Base-by-base conservation (phyloP, 2,329 filamentous ascomycete species). In the Hymenoscyphus salicellus region DNA sequence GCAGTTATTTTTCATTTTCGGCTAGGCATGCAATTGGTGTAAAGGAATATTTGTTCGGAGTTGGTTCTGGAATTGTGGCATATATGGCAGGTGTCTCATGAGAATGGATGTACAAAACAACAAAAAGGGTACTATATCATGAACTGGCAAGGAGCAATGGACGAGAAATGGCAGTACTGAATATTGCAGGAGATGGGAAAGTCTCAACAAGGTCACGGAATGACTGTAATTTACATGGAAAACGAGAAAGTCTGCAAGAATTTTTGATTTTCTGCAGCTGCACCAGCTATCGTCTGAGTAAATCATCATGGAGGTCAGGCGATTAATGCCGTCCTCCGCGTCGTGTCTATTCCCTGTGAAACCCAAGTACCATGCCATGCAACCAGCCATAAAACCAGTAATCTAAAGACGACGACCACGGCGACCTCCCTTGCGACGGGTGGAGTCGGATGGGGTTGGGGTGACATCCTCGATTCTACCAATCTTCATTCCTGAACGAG, bases 381-480 rank as follows among this genome's bases (percentile, higher is more conserved):
- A 57, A 65, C 52, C 74, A 73, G 28, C 57, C 71, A 70, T 69
- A 72, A 66, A 71, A 76, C 62, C 65, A 68, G 71, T 72, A 72
- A 76, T 81, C 83, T 91, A 99, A 83, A 99, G 91, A 97, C 95
- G 94, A 86, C 95, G 95, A 98, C 95, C 95, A 91, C 95, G 94
- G 84, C 95, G 93, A 97, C 95, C 95, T 86, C 95, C 95, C 93
- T 99, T 99, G 86, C 94, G 93, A 85, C 95, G 92, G 79, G 95
- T 99, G 82, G 92, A 97, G 84, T 99, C 95, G 82, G 95, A 99
- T 77, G 96, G 95, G 69, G 95, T 99, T 77, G 95, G 95, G 77
- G 96, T 99, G 72, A 99, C 95, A 81, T 99, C 95, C 90, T 99
- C 95, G 78, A 99, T 99, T 80, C 95, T 91, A 80, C 95, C 95